phyloP scores from a whole-genome alignment of 345 rosid species.

The Populus tremula region DNA sequence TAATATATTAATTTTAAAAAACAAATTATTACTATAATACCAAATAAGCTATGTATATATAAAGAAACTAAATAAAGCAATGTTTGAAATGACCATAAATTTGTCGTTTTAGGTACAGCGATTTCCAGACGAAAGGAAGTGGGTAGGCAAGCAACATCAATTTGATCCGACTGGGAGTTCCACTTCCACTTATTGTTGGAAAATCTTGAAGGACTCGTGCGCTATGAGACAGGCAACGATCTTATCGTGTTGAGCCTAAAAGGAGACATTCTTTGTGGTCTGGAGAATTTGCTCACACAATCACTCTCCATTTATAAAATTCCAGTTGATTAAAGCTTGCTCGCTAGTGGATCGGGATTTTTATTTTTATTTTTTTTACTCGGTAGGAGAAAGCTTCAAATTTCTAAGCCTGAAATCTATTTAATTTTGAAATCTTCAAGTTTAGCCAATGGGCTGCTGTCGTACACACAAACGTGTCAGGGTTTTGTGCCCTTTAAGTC shows the following conservation, averaged over 20 bases:
- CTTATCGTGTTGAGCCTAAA: background rate
- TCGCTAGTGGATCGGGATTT: background rate
- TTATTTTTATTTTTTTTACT: background rate
- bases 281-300: background rate
- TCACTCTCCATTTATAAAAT: background rate
- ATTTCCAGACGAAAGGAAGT: background rate
- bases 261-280: background rate
- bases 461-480: background rate
- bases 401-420: background rate
- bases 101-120: background rate
- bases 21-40: no score
- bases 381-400: background rate
- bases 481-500: no score
- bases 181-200: slow-evolving; percentile 1
- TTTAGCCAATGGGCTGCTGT: background rate
- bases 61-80: background rate
- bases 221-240: background rate
- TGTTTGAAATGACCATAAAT: background rate
- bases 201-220: background rate
- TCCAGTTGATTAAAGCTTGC: background rate
- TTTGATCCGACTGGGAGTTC: slow-evolving; percentile 5
- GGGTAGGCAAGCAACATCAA: background rate
- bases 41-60: no score
- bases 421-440: background rate
- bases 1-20: no score